Evolutionary conservation across 2,329 filamentous ascomycete species (phyloP).

Genomic region (Fusarium anguioides): DNA sequence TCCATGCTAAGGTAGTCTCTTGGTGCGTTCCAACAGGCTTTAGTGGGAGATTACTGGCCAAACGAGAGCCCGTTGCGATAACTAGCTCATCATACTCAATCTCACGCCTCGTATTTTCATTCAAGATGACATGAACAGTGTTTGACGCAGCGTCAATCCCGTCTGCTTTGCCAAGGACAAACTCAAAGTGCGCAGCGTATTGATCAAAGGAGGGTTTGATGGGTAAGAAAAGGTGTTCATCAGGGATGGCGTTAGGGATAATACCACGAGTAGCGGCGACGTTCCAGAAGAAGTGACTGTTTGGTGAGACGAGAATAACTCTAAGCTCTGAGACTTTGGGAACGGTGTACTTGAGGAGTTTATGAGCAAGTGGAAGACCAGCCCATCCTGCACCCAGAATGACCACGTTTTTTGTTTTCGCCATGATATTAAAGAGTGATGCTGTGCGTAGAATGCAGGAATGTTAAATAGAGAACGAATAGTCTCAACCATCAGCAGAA

Average conservation of each 20-base stretch:
- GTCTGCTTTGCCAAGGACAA: conserved; percentile 60
- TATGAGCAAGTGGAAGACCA: conserved; percentile 63
- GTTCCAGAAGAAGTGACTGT: conserved; percentile 67
- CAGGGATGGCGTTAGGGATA: conserved; percentile 59
- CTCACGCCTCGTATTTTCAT: conserved; percentile 46
- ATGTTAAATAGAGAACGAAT: no score
- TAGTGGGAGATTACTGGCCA: conserved; percentile 56
- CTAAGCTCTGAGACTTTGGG: conserved; percentile 57
- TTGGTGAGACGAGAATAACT: conserved; percentile 65
- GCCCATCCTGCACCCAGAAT: conserved; percentile 64
- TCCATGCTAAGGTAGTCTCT: conserved; percentile 53
- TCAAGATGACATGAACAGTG: conserved; percentile 52
- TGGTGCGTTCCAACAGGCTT: conserved; percentile 60
- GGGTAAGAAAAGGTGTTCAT: conserved; percentile 60
- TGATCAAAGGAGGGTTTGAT: conserved; percentile 58
- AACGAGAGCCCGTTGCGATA: conserved; percentile 63
- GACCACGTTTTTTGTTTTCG: conserved; percentile 63
- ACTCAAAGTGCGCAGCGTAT: conserved; percentile 60
- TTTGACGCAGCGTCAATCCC: conserved; percentile 49
- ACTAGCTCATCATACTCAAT: conserved; percentile 64
- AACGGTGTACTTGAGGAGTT: conserved; percentile 61
- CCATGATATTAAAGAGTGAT: conserved; percentile 50
- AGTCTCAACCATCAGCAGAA: not conserved
- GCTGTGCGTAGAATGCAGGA: not conserved
- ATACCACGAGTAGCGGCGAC: conserved; percentile 65